Base-by-base conservation (phyloP, 306 rosid species). In the Dalbergia cultrata region DNA sequence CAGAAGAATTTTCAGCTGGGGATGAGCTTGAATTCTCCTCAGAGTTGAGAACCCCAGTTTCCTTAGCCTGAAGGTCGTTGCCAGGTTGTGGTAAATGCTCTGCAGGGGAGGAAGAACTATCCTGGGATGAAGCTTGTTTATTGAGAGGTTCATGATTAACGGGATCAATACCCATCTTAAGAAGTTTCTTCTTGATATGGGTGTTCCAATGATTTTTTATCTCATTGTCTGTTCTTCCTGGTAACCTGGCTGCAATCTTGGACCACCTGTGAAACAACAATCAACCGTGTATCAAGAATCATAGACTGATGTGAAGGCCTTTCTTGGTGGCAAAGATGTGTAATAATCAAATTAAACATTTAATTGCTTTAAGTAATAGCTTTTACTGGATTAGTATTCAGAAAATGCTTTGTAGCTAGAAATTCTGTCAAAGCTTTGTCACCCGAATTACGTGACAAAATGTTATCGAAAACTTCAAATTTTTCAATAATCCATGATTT, bases 201-300 rank as follows among this genome's bases (percentile, higher is more conserved):
- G 98, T 94, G 84, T 94, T 94, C 98, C 98, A 94, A 22, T 94
- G 97, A 57, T 94, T 94, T 71, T 94, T 94, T 26, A 94, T 92
- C 78, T 94, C 98, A 12, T 94, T 94, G 39, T 94, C 98, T 0
- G 98, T 94, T 69, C 98, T 87, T 33, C 98, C 98, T 0, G 98
- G 97, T 67, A 94, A 84, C 75, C 90, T 86, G 0, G 94, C 89
- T 41, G 97, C 98, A 82, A 94, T 94, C 87, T 89, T 94, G 50
- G 98, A 94, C 98, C 98, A 94, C 85, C 98, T 94, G 62, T 94
- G 64, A 61, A 6, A 14, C 39, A 77, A 21, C 19, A 77, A 76
- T 0, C 71, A 79, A 57, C 35, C 63, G 68, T 68, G 5, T 35
- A 35, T 57, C 9, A 41, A 63, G 76, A 26, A 2, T 13, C 13